Evolutionary conservation across 2,329 filamentous ascomycete species (phyloP).

Genomic region (Fusarium sp.): DNA sequence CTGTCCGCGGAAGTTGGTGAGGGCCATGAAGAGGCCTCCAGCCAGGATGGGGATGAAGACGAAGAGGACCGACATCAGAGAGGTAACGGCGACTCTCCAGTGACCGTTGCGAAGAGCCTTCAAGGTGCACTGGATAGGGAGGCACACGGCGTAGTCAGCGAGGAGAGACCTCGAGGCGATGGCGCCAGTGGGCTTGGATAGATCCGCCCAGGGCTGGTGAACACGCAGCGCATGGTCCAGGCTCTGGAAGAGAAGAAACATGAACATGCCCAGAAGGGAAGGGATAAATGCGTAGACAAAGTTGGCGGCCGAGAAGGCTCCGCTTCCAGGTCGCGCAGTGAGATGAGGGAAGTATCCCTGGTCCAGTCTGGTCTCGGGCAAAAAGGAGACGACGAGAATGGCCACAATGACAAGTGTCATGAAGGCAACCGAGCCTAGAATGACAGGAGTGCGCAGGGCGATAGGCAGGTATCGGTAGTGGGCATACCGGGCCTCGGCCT

Average conservation of each 20-base stretch:
- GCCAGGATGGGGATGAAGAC: constrained; percentile 70
- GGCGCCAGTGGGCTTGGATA: constrained; percentile 64
- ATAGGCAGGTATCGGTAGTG: constrained; percentile 74
- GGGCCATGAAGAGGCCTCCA: constrained; percentile 76
- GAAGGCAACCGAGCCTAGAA: constrained; percentile 71
- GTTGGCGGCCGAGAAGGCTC: constrained; percentile 83
- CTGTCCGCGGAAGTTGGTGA: constrained; percentile 61
- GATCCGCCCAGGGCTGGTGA: constrained; percentile 73
- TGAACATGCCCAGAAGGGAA: constrained; percentile 68
- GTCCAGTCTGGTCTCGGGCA: constrained; percentile 69
- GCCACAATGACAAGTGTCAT: constrained; percentile 69
- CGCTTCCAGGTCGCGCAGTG: constrained; percentile 62
- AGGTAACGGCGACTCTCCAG: constrained; percentile 69
- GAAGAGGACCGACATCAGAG: constrained; percentile 65
- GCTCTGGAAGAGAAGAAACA: constrained; percentile 72
- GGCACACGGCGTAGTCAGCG: constrained; percentile 72
- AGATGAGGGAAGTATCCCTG: constrained; percentile 76
- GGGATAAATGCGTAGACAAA: constrained; percentile 85
- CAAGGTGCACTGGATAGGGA: constrained; percentile 66
- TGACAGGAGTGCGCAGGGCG: constrained; percentile 71
- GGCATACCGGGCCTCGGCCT: constrained; percentile 41
- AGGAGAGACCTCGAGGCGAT: constrained; percentile 70
- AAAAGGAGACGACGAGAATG: constrained; percentile 79
- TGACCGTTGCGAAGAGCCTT: constrained; percentile 68
- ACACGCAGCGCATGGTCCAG: constrained; percentile 71